These are phyloP conservation scores for Cladosporium sp. DNA, from an alignment of 2,329 filamentous ascomycete genomes.

Conservation along the genomic window DNA sequence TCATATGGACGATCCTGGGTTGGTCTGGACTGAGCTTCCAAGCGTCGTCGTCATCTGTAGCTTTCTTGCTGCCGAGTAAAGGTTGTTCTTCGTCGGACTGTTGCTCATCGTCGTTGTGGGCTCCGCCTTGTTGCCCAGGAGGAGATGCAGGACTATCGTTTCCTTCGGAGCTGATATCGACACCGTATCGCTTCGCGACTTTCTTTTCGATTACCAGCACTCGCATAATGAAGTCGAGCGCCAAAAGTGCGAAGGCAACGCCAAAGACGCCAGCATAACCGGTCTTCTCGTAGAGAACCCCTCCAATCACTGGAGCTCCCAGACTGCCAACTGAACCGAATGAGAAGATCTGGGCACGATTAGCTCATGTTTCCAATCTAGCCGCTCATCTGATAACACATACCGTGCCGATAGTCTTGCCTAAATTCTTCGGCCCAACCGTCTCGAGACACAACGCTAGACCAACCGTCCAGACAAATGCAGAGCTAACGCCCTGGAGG, in stretches of 20 bases:
- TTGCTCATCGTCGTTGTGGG: neutral
- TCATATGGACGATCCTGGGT: slow-evolving; percentile 40
- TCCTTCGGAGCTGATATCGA: neutral
- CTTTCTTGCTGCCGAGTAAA: slow-evolving; percentile 38
- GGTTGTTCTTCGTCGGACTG: slow-evolving; percentile 39
- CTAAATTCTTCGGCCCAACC: slow-evolving; percentile 57
- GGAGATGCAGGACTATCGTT: neutral
- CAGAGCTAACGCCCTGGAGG: slow-evolving; percentile 59
- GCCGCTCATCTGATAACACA: slow-evolving; percentile 19
- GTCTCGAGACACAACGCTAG: slow-evolving; percentile 61
- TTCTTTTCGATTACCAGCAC: slow-evolving; percentile 64
- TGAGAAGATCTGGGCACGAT: slow-evolving; percentile 51
- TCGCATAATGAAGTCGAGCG: slow-evolving; percentile 61
- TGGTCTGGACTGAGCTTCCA: slow-evolving; percentile 49
- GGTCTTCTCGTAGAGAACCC: slow-evolving; percentile 59
- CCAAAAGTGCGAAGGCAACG: slow-evolving; percentile 55
- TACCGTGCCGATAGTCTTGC: slow-evolving; percentile 61
- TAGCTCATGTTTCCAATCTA: slow-evolving; percentile 3
- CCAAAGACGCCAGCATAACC: slow-evolving; percentile 62
- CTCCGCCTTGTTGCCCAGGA: slow-evolving; percentile 2
- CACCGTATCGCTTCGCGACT: slow-evolving; percentile 43
- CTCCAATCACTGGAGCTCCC: slow-evolving; percentile 59
- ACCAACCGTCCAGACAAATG: slow-evolving; percentile 61
- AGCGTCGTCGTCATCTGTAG: slow-evolving; percentile 29
- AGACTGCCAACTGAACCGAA: slow-evolving; percentile 60